Conservation (phyloP, 129 eudicot species). For the Rutidosis leptorrhynchoides region DNA sequence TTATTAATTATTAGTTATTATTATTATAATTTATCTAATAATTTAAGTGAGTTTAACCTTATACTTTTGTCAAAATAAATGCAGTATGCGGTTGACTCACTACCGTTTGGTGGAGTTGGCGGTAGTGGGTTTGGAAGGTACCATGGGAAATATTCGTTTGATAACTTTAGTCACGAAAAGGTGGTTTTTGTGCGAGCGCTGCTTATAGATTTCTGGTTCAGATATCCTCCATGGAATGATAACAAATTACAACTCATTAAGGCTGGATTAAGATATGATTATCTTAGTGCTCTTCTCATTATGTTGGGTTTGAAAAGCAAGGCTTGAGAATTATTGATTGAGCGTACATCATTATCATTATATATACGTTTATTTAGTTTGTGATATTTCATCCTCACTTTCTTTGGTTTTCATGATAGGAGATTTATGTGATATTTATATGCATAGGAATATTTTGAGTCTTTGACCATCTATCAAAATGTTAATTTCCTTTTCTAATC, state of each 20-base stretch:
- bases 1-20: too few relatives aligned
- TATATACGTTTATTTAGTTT: not conserved
- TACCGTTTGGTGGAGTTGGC: slow-evolving; percentile 90
- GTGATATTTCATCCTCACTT: not conserved
- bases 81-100: slow-evolving; percentile 77
- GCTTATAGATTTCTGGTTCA: slow-evolving; percentile 76
- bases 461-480: not conserved
- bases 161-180: slow-evolving; percentile 75
- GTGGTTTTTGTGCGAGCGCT: slow-evolving; percentile 38
- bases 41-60: not conserved
- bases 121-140: slow-evolving; percentile 82
- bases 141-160: slow-evolving; percentile 88
- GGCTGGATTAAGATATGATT: slow-evolving; percentile 52
- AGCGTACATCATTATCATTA: not conserved
- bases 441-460: too few relatives aligned
- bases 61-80: slow-evolving; percentile 6
- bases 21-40: not conserved
- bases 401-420: not conserved
- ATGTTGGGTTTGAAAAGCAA: slow-evolving; percentile 58
- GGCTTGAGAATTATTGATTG: slow-evolving; percentile 17
- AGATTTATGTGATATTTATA: not conserved
- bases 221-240: slow-evolving; percentile 81
- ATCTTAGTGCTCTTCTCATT: slow-evolving; percentile 49
- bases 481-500: slow-evolving; percentile 1
- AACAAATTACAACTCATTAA: slow-evolving; percentile 55